Evolutionary conservation across 2,329 filamentous ascomycete species (phyloP).

Genomic region (Alternaria consortialis): DNA sequence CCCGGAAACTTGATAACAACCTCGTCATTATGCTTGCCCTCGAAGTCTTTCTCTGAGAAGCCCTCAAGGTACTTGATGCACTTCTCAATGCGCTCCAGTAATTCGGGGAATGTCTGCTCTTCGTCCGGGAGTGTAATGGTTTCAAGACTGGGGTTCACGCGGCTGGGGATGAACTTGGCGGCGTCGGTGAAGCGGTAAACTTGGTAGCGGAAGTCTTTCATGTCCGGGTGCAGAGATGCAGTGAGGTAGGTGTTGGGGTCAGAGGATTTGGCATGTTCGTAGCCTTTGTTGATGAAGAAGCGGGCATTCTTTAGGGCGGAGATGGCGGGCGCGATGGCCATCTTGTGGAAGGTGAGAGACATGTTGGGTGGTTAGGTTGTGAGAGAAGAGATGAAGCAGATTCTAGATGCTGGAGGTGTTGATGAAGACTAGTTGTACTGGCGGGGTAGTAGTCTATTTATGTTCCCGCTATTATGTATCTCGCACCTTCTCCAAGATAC

Average conservation of each 20-base stretch:
- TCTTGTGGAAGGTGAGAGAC: slow-evolving; percentile 41
- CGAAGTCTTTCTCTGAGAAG: slow-evolving; percentile 55
- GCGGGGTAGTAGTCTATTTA: slow-evolving; percentile 3
- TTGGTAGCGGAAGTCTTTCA: slow-evolving; percentile 61
- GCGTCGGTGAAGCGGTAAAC: slow-evolving; percentile 56
- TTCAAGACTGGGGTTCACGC: slow-evolving; percentile 50
- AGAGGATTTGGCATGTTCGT: slow-evolving; percentile 52
- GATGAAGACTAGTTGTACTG: not conserved
- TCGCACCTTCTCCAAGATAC: not conserved
- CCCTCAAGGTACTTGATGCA: slow-evolving; percentile 59
- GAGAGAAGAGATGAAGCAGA: not conserved
- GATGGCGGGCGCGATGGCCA: slow-evolving; percentile 56
- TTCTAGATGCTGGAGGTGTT: not conserved
- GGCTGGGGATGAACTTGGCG: slow-evolving; percentile 53
- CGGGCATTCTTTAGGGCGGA: slow-evolving; percentile 55
- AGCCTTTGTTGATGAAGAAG: slow-evolving; percentile 56
- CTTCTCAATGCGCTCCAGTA: slow-evolving; percentile 58
- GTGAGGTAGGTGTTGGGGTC: slow-evolving; percentile 50
- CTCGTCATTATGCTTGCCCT: slow-evolving; percentile 54
- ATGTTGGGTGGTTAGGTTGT: slow-evolving; percentile 20
- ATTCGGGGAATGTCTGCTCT: slow-evolving; percentile 60
- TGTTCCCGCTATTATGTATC: not conserved
- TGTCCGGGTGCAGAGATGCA: slow-evolving; percentile 59
- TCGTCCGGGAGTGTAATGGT: slow-evolving; percentile 50
- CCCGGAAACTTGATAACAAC: slow-evolving; percentile 46